Evolutionary conservation across 208 protist genomes (phyloP).

Genomic region (Trypanosomatidae sp.): DNA sequence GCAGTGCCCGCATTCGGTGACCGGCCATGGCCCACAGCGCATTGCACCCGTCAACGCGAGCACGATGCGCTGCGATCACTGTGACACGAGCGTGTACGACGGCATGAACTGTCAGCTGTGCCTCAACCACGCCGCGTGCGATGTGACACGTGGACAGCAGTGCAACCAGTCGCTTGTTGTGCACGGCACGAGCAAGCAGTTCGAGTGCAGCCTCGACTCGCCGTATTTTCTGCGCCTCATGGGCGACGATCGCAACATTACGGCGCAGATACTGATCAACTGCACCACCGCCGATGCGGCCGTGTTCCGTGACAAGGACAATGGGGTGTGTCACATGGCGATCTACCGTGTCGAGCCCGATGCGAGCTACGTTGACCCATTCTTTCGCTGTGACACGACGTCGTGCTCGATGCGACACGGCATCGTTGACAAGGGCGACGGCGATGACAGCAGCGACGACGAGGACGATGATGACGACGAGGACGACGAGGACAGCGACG

Average conservation of each 20-base stretch:
- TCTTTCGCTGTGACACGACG: constrained; percentile 49
- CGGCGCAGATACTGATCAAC: constrained; percentile 40
- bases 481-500: too few relatives aligned
- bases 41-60: constrained; percentile 19
- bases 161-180: constrained; percentile 34
- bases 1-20: constrained; percentile 51
- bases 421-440: constrained; percentile 2
- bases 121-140: constrained; percentile 29
- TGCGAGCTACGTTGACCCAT: constrained; percentile 45
- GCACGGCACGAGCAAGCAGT: constrained; percentile 58
- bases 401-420: constrained; percentile 32
- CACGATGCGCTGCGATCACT: constrained; percentile 31
- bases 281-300: constrained; percentile 32
- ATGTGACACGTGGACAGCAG: constrained; percentile 1
- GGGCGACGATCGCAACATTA: constrained; percentile 48
- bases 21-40: constrained; percentile 13
- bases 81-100: constrained; percentile 14
- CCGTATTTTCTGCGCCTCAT: constrained; percentile 45
- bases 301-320: constrained; percentile 15
- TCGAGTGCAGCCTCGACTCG: constrained; percentile 48
- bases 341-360: constrained; percentile 67
- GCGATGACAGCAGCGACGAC: not conserved
- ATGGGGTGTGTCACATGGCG: constrained; percentile 31
- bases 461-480: too few relatives aligned
- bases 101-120: constrained; percentile 70